Percentiles rank a stretch among this genome's conserved stretches.
Evolutionary conservation across 2,329 filamentous ascomycete genomes (phyloP).

Genomic region (Pseudopyricularia cyperi): DNA sequence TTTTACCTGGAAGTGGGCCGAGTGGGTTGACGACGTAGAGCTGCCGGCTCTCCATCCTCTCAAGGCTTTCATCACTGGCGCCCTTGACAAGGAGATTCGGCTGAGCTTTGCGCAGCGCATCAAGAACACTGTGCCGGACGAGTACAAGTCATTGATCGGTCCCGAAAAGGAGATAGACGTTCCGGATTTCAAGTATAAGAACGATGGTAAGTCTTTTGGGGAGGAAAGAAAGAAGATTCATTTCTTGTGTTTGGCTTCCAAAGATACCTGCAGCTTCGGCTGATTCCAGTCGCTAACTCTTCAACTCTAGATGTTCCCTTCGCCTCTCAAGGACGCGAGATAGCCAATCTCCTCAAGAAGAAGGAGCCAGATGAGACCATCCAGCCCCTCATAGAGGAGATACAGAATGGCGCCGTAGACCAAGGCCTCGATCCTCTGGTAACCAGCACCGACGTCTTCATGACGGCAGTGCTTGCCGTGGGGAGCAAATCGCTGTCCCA

Average conservation of each 20-base stretch:
- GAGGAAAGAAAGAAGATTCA: neutral
- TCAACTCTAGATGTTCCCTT: constrained; percentile 56
- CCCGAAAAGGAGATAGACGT: constrained; percentile 87
- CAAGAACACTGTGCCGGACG: constrained; percentile 77
- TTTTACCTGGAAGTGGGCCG: constrained; percentile 98
- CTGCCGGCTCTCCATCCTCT: constrained; percentile 68
- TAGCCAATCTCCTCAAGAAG: constrained; percentile 65
- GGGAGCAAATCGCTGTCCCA: constrained; percentile 94
- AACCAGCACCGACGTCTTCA: constrained; percentile 83
- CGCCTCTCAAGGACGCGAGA: constrained; percentile 68
- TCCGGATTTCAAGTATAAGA: constrained; percentile 85
- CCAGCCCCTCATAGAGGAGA: constrained; percentile 65
- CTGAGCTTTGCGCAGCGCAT: constrained; percentile 94
- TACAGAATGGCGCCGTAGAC: constrained; percentile 65
- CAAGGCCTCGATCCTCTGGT: constrained; percentile 66
- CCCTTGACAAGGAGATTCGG: constrained; percentile 91
- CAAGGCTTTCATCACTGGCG: constrained; percentile 86
- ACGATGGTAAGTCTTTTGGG: constrained; percentile 45
- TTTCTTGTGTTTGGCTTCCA: too few relatives aligned
- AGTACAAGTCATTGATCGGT: constrained; percentile 72
- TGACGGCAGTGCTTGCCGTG: constrained; percentile 85
- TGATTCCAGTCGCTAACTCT: neutral
- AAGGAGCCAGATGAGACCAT: constrained; percentile 81
- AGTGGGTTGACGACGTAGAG: constrained; percentile 82
- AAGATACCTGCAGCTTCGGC: too few relatives aligned